These are phyloP conservation scores for Pythium sp. DNA, from an alignment of 352 stramenopile genomes.

Conservation along the genomic window DNA sequence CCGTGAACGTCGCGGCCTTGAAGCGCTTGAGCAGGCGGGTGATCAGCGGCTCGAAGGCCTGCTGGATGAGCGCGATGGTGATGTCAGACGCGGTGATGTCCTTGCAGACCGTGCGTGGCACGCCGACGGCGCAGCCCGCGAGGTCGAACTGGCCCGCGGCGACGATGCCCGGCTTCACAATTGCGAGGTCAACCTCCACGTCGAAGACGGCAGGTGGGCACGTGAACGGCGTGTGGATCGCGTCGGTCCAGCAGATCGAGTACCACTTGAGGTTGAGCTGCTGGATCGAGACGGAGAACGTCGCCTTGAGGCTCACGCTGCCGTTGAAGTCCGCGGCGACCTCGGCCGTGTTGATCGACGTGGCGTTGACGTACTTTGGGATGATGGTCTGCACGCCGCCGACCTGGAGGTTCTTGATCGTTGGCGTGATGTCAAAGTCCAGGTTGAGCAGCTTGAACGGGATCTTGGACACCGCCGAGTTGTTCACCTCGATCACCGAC, in stretches of 20 bases:
- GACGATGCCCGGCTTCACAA: slow-evolving; percentile 33
- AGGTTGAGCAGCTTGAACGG: slow-evolving; percentile 41
- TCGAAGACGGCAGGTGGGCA: slow-evolving; percentile 37
- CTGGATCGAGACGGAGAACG: slow-evolving; percentile 42
- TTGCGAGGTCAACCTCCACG: slow-evolving; percentile 34
- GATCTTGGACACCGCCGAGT: slow-evolving; percentile 23
- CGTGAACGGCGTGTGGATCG: slow-evolving; percentile 37
- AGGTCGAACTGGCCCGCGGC: slow-evolving; percentile 37
- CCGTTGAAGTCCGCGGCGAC: slow-evolving; percentile 46
- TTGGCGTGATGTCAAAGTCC: slow-evolving; percentile 49
- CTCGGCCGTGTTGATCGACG: slow-evolving; percentile 30
- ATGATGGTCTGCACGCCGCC: slow-evolving; percentile 39
- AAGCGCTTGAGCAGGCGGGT: slow-evolving; percentile 33
- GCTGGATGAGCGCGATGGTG: slow-evolving; percentile 31
- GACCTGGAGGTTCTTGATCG: slow-evolving; percentile 46
- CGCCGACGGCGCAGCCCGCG: slow-evolving; percentile 30
- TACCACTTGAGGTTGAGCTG: slow-evolving; percentile 64
- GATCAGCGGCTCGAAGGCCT: slow-evolving; percentile 33
- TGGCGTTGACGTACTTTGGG: slow-evolving; percentile 52
- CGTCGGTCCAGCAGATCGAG: slow-evolving; percentile 56
- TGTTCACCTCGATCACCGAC: slow-evolving; percentile 22
- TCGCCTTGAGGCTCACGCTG: slow-evolving; percentile 32
- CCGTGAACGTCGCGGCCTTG: slow-evolving; percentile 31
- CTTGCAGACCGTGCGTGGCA: slow-evolving; percentile 41
- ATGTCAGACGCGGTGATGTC: slow-evolving; percentile 47